phyloP scores from a whole-genome alignment of 2,329 filamentous ascomycete genomes.

The Calonectria honghensis region DNA sequence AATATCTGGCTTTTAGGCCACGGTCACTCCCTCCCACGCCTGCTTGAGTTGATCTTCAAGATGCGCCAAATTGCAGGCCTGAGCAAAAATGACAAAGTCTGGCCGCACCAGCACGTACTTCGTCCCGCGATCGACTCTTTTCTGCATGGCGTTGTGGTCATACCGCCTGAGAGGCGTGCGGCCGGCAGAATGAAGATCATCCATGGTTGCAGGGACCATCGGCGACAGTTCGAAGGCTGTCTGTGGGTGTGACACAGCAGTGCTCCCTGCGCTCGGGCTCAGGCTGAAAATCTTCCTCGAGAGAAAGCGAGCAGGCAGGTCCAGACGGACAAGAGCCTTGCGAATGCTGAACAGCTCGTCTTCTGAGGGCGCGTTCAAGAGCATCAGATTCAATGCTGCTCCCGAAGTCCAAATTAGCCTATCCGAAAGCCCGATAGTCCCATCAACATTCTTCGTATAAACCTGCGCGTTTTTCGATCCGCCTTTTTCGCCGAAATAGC shows the following conservation, averaged over 20 bases:
- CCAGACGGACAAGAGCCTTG: neutral
- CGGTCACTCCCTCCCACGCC: neutral
- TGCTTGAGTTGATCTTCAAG: neutral
- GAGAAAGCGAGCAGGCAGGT: slow-evolving; percentile 3
- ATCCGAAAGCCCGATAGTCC: neutral
- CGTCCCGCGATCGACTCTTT: neutral
- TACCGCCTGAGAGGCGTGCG: neutral
- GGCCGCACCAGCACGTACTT: neutral
- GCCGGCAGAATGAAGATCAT: neutral
- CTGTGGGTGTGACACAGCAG: neutral
- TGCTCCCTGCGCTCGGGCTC: neutral
- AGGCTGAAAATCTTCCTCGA: neutral
- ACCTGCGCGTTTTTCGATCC: slow-evolving; percentile 1
- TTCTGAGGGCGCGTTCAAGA: neutral
- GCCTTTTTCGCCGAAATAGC: neutral
- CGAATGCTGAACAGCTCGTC: neutral
- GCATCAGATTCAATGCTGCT: slow-evolving; percentile 2
- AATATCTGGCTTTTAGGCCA: no score
- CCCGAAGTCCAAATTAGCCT: neutral
- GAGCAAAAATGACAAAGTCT: neutral
- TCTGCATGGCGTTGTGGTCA: neutral
- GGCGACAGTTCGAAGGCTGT: neutral
- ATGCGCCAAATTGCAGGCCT: neutral
- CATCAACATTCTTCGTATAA: neutral
- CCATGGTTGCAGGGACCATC: neutral